Percentiles rank a stretch among this genome's conserved stretches.
These are phyloP conservation scores for Citrus inodora DNA, from an alignment of 345 rosid species.

Conservation along the genomic window DNA sequence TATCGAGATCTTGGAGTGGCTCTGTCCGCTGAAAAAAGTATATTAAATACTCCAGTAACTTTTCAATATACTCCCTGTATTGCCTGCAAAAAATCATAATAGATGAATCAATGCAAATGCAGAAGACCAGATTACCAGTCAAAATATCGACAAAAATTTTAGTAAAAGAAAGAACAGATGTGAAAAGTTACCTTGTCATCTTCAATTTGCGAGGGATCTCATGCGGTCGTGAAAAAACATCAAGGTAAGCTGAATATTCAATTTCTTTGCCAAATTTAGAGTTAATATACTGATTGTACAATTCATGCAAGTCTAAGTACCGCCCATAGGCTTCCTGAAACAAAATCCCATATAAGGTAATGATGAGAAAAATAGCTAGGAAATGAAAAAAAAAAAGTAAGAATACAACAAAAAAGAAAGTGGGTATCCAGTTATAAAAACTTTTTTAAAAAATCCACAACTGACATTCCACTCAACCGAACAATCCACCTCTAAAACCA, in stretches of 20 bases:
- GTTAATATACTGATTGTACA: slow-evolving; percentile 78
- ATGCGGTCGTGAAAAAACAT: slow-evolving; percentile 61
- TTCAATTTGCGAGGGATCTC: slow-evolving; percentile 61
- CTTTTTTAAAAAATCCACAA: not conserved
- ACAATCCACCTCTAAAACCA: not conserved
- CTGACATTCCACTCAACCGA: not conserved
- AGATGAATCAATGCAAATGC: slow-evolving; percentile 8
- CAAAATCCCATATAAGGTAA: slow-evolving; percentile 4
- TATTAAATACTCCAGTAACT: slow-evolving; percentile 69
- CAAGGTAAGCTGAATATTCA: slow-evolving; percentile 85
- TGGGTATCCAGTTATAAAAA: not conserved
- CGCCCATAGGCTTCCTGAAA: slow-evolving; percentile 85
- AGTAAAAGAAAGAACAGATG: not conserved
- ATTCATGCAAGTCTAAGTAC: slow-evolving; percentile 84
- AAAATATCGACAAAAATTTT: not conserved
- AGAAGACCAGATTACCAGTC: not conserved
- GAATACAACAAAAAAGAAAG: not conserved
- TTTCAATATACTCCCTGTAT: slow-evolving; percentile 72
- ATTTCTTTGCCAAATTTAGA: slow-evolving; percentile 80
- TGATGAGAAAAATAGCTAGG: not conserved
- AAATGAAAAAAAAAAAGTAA: not conserved
- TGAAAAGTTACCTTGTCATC: slow-evolving; percentile 49
- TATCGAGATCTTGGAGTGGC: slow-evolving; percentile 91
- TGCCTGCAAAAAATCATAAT: slow-evolving; percentile 47
- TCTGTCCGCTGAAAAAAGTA: slow-evolving; percentile 83